Evolutionary conservation across 306 rosid genomes (phyloP).

Genomic region (Calophaca sinica): DNA sequence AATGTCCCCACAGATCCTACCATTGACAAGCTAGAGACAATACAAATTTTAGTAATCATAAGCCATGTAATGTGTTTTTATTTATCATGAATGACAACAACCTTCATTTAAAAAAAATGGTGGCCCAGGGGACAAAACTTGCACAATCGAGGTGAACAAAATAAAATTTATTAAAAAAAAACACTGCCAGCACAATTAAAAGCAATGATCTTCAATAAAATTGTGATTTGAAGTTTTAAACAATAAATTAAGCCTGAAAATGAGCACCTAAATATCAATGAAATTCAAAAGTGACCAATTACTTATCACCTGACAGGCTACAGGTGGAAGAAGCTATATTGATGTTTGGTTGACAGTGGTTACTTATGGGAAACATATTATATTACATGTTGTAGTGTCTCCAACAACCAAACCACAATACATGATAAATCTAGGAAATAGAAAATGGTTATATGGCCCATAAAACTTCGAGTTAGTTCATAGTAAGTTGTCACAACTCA

Average conservation of each 20-base stretch:
- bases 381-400: slow-evolving; percentile 9
- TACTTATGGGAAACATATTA: slow-evolving; percentile 20
- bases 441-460: not conserved
- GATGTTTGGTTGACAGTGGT: slow-evolving; percentile 3
- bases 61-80: slow-evolving; percentile 25
- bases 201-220: slow-evolving; percentile 11
- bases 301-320: slow-evolving; percentile 28
- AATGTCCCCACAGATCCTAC: slow-evolving; percentile 97
- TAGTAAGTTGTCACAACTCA: slow-evolving; percentile 34
- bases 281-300: slow-evolving; percentile 28
- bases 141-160: not conserved
- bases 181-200: slow-evolving; percentile 18
- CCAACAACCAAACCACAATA: slow-evolving; percentile 8
- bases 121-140: not conserved
- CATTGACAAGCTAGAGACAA: slow-evolving; percentile 70
- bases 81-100: not conserved
- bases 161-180: not conserved
- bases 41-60: slow-evolving; percentile 43
- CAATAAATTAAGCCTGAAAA: not conserved
- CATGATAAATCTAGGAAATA: slow-evolving; percentile 27
- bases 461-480: slow-evolving; percentile 23
- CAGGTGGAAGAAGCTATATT: not conserved
- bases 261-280: slow-evolving; percentile 3
- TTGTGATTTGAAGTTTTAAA: not conserved
- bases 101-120: not conserved